Percentiles rank a stretch among this genome's conserved stretches.
Evolutionary conservation across 257 asterid genomes (phyloP).

Genomic region (Nicotiana sylvestris): DNA sequence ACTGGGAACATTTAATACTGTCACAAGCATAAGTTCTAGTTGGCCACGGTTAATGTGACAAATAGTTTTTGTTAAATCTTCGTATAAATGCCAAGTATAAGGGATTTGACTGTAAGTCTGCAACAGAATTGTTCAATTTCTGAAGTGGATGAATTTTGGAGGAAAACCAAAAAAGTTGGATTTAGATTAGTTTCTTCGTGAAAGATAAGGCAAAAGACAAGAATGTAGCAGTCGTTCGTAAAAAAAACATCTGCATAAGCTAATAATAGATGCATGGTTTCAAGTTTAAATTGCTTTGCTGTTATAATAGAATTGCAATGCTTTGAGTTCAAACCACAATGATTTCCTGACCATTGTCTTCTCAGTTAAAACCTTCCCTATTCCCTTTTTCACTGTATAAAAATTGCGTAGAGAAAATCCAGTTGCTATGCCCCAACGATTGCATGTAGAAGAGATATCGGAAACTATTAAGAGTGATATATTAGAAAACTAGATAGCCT

Average conservation of each 20-base stretch:
- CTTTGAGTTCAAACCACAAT: not conserved
- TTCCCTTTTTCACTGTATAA: not conserved
- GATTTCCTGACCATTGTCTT: not conserved
- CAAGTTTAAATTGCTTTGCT: not conserved
- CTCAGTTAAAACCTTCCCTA: not conserved
- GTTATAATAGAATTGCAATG: not conserved
- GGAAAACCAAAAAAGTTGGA: not conserved
- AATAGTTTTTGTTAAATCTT: not conserved
- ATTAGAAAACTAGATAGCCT: not conserved
- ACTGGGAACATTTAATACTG: constrained; percentile 6
- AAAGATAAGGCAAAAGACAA: not conserved
- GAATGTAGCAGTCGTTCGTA: not conserved
- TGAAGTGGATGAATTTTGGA: not conserved
- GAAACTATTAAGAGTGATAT: too few relatives aligned
- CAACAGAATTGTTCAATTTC: not conserved
- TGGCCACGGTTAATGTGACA: not conserved
- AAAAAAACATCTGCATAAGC: not conserved
- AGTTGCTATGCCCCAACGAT: not conserved
- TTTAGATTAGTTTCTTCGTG: not conserved
- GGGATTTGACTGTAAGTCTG: not conserved
- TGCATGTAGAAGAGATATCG: not conserved
- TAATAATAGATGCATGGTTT: not conserved
- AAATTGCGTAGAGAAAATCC: not conserved
- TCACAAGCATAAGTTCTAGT: not conserved
- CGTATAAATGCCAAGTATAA: not conserved